Conservation (phyloP, 2,329 filamentous ascomycete species). For the Escovopsis sp. region DNA sequence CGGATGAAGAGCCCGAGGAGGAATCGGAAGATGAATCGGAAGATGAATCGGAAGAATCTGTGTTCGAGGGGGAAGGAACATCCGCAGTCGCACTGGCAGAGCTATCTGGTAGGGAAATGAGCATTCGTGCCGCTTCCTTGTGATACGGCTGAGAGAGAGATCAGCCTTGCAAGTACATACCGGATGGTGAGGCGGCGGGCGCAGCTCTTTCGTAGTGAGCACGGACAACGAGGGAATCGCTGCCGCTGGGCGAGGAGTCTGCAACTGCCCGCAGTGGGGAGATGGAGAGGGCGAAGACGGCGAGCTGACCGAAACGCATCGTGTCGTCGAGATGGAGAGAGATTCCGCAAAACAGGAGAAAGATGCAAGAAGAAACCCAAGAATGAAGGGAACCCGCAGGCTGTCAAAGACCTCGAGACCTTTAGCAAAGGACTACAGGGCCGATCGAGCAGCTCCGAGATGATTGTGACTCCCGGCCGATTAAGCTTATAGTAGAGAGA, state of each 20-base stretch:
- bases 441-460: not conserved
- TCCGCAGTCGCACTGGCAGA: not conserved
- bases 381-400: too few species aligned
- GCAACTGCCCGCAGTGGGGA: conserved; percentile 29
- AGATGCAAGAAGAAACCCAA: too few species aligned
- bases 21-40: too few species aligned
- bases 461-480: not conserved
- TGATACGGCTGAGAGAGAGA: not conserved
- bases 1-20: not conserved
- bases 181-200: conserved; percentile 3
- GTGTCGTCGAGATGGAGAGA: conserved; percentile 5
- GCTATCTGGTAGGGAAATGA: not conserved
- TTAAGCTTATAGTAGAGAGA: not conserved
- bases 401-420: too few species aligned
- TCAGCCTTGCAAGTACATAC: conserved; percentile 3
- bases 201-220: conserved; percentile 21
- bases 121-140: not conserved
- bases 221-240: conserved; percentile 38
- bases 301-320: conserved; percentile 30
- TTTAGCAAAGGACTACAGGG: too few species aligned
- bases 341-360: too few species aligned
- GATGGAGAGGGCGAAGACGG: conserved; percentile 22
- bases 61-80: not conserved
- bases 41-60: too few species aligned
- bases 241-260: conserved; percentile 33